These are phyloP conservation scores for Groenewaldozyma sp. DNA, from an alignment of 1,139 yeast species.

Conservation along the genomic window DNA sequence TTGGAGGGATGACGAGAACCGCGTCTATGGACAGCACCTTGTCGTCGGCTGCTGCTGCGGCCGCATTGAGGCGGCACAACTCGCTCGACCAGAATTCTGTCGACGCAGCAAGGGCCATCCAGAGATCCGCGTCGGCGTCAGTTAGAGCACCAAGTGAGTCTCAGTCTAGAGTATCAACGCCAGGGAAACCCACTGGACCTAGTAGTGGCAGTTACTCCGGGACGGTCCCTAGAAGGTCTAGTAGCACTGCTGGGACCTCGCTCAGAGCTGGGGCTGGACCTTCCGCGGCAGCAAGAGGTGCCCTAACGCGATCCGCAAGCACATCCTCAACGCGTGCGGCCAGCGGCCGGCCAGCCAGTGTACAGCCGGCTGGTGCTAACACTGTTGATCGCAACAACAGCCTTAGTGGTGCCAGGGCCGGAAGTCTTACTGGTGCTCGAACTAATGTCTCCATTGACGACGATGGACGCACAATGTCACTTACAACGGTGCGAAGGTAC, in stretches of 20 bases:
- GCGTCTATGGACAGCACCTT: conserved; percentile 13
- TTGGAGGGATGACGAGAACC: conserved; percentile 20
- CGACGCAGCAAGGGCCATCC: conserved; percentile 17
- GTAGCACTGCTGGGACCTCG: neutral
- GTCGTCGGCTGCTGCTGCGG: conserved; percentile 30
- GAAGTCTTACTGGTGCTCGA: conserved; percentile 10
- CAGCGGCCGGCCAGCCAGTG: neutral
- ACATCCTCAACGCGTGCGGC: neutral
- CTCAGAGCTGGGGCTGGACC: neutral
- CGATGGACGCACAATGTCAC: conserved; percentile 29
- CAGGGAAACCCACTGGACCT: too few relatives aligned
- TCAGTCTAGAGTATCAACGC: too few relatives aligned
- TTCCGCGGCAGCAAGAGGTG: neutral
- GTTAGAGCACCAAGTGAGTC: neutral
- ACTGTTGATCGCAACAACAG: neutral
- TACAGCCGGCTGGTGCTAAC: neutral
- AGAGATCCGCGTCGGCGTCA: conserved; percentile 6
- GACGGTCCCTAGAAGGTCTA: too few relatives aligned
- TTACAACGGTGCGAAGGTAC: conserved; percentile 30
- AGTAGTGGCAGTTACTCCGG: too few relatives aligned
- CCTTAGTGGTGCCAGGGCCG: neutral
- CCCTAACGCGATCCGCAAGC: neutral
- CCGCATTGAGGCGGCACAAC: conserved; percentile 28
- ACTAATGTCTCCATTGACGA: conserved; percentile 16
- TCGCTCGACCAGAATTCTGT: conserved; percentile 24